phyloP scores from a whole-genome alignment of 768 basidiomycete genomes.

The Russula earlei region DNA sequence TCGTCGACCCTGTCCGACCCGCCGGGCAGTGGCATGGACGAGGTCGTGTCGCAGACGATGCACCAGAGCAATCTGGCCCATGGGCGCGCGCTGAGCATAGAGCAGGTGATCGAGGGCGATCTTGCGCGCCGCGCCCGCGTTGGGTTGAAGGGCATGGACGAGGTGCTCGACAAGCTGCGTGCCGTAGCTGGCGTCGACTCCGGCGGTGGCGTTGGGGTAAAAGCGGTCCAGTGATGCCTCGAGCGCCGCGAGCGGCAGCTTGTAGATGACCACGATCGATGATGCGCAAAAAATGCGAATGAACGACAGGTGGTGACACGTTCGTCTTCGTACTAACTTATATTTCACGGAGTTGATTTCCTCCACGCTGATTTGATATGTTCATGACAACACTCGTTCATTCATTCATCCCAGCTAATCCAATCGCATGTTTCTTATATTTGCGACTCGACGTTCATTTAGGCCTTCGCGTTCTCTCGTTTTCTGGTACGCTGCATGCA shows the following conservation, averaged over 20 bases:
- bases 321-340: background rate
- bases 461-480: background rate
- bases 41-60: background rate
- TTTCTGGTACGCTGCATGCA: slow-evolving; percentile 15
- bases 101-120: slow-evolving; percentile 18
- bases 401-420: background rate
- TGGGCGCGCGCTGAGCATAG: slow-evolving; percentile 15
- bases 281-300: background rate
- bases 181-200: slow-evolving; percentile 12
- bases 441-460: slow-evolving; percentile 10
- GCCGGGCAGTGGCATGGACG: background rate
- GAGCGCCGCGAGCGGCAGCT: slow-evolving; percentile 1
- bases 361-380: background rate
- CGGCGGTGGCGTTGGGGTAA: background rate
- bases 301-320: slow-evolving; percentile 11
- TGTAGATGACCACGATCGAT: slow-evolving; percentile 7
- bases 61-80: background rate
- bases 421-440: background rate
- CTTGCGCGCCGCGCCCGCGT: slow-evolving; percentile 12
- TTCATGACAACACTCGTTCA: slow-evolving; percentile 3
- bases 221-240: background rate
- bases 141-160: slow-evolving; percentile 19
- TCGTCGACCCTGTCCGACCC: background rate
- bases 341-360: background rate
- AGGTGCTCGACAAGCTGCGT: slow-evolving; percentile 17